phyloP scores from a whole-genome alignment of 345 rosid genomes.

The Gynandropsis gynandra region DNA sequence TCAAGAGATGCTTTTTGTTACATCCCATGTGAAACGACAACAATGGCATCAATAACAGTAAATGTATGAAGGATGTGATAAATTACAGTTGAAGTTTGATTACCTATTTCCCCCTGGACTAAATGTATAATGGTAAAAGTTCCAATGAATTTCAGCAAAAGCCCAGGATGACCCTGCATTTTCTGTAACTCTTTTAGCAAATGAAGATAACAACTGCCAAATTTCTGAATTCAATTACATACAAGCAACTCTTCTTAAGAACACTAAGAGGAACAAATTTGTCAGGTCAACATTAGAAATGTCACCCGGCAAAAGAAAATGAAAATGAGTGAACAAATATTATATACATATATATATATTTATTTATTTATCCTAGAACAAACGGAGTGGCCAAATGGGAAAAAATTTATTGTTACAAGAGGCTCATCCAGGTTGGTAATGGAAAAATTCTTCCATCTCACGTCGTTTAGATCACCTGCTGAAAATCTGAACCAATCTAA shows the following conservation, averaged over 20 bases:
- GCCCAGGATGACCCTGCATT: background rate
- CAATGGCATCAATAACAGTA: no score
- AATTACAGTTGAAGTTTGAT: no score
- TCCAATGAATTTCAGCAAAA: constrained; percentile 3
- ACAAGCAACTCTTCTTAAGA: no score
- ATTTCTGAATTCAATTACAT: no score
- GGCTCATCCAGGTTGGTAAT: background rate
- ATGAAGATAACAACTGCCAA: no score
- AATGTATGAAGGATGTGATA: background rate
- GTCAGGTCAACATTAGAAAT: background rate
- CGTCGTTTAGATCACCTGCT: no score
- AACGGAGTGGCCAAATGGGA: constrained; percentile 6
- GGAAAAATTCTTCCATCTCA: constrained; percentile 2
- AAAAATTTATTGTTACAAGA: constrained; percentile 1
- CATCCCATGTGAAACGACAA: no score
- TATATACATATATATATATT: background rate
- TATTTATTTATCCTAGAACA: no score
- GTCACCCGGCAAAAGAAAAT: background rate
- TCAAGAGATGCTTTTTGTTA: no score
- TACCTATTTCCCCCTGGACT: constrained; percentile 27
- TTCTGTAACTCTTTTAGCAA: no score
- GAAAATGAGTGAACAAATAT: background rate
- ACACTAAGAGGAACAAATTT: no score
- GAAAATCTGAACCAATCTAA: no score
- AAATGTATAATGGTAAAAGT: background rate